A percentile compares a stretch with the other conserved stretches of the same genome.
Evolutionary conservation across 2,329 filamentous ascomycete genomes (phyloP).

Genomic region (Ascochyta pisi): DNA sequence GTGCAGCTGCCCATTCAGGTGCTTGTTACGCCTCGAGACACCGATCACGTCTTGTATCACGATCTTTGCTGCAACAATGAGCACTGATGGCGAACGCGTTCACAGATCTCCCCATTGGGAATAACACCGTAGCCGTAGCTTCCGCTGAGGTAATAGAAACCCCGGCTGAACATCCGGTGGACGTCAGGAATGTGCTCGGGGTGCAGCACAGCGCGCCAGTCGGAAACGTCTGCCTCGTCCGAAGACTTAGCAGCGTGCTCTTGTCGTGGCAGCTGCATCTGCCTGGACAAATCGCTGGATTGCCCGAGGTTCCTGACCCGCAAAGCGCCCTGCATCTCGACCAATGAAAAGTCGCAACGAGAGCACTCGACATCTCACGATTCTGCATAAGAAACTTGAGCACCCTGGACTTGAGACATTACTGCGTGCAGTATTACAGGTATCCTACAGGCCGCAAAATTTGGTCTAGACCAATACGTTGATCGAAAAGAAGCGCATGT

Average conservation of each 20-base stretch:
- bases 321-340: conserved; percentile 6
- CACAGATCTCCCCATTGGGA: conserved; percentile 22
- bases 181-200: conserved; percentile 25
- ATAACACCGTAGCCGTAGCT: conserved; percentile 22
- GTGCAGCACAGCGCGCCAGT: conserved; percentile 29
- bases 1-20: conserved; percentile 27
- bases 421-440: conserved; percentile 27
- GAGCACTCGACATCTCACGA: conserved; percentile 28
- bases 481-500: conserved; percentile 9
- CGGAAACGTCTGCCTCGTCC: conserved; percentile 18
- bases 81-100: conserved; percentile 26
- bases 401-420: conserved; percentile 22
- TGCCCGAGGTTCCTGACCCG: conserved; percentile 3
- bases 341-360: conserved; percentile 29
- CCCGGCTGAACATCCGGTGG: conserved; percentile 14
- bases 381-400: conserved; percentile 19
- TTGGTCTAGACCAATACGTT: conserved; percentile 30
- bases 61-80: conserved; percentile 28
- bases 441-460: conserved; percentile 21
- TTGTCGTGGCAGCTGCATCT: conserved; percentile 23
- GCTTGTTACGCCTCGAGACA: conserved; percentile 28
- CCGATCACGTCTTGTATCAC: conserved; percentile 22
- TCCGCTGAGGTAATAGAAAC: conserved; percentile 34
- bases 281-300: conserved; percentile 11
- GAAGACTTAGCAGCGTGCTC: conserved; percentile 8